Evolutionary conservation across 2,329 filamentous ascomycete genomes (phyloP).

Genomic region (Trichoderma sp.): DNA sequence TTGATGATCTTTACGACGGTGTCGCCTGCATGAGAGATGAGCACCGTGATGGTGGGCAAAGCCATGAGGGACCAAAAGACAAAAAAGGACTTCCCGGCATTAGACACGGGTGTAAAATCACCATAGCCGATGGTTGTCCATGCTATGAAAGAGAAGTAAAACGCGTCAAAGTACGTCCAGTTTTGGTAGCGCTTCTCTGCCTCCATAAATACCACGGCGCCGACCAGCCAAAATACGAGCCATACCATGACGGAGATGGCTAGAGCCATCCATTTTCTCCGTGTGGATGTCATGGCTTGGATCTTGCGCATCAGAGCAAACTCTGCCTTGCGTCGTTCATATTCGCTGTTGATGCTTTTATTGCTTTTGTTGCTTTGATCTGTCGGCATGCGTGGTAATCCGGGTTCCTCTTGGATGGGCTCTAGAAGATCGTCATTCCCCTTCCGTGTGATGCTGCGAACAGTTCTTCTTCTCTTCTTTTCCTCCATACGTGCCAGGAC

Average conservation of each 20-base stretch:
- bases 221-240: slow-evolving; percentile 74
- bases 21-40: slow-evolving; percentile 80
- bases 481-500: slow-evolving; percentile 59
- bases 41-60: slow-evolving; percentile 81
- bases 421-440: slow-evolving; percentile 49
- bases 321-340: slow-evolving; percentile 63
- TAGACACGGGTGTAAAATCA: slow-evolving; percentile 72
- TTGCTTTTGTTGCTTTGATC: slow-evolving; percentile 37
- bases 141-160: slow-evolving; percentile 85
- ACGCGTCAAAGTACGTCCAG: slow-evolving; percentile 74
- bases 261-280: slow-evolving; percentile 73
- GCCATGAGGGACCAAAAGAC: slow-evolving; percentile 90
- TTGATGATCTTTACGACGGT: slow-evolving; percentile 68
- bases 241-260: slow-evolving; percentile 66
- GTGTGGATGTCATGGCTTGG: slow-evolving; percentile 61
- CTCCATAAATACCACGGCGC: slow-evolving; percentile 68
- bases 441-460: slow-evolving; percentile 45
- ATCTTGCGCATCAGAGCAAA: slow-evolving; percentile 82
- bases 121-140: slow-evolving; percentile 87
- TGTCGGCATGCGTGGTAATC: neutral
- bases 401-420: slow-evolving; percentile 32
- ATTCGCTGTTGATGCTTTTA: slow-evolving; percentile 39
- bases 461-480: slow-evolving; percentile 51
- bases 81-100: slow-evolving; percentile 79
- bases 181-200: slow-evolving; percentile 52